Base-by-base conservation (phyloP, 1,284 basidiomycete species). In the Cutaneotrichosporon sp. region DNA sequence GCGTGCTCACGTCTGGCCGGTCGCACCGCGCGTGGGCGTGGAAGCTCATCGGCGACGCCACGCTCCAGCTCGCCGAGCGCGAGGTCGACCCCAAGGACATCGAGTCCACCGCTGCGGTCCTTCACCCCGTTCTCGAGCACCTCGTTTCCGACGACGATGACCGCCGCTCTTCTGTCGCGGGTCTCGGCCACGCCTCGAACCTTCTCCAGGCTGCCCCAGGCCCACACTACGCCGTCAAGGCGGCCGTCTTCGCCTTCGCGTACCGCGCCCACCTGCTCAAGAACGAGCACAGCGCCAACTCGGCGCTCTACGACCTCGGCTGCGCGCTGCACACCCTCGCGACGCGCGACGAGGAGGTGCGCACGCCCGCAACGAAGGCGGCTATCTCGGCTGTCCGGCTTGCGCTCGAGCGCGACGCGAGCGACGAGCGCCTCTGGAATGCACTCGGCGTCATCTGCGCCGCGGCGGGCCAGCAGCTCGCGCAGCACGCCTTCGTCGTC, bases 401-500 rank as follows among this genome's bases (percentile, higher is more conserved):
- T 62, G 92, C 94, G 0, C 78, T 99, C 13, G 86, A 87, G 43
- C 82, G 87, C 57, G 88, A 92, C 67, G 86, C 92, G 4, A 82
- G 83, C 22, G 91, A 91, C 69, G 85, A 89, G 58, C 72, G 80
- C 2, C 90, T 90, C 69, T 99, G 97, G 97, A 85, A 87, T 67
- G 79, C 79, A 5, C 64, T 80, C 22, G 79, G 74, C 42, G 76
- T 78, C 1, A 70, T 80, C 10, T 71, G 72, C 31, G 66, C 65
- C 1, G 59, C 65, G 3, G 76, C 67, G 4, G 77, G 79, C 9
- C 59, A 67, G 5, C 72, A 78, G 56, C 67, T 79, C 8, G 88
- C 92, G 6, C 97, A 99, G 76, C 95, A 99, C 80, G 89, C 92
- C 9, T 97, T 92, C 69, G 88, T 98, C 72, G 89, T 87, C 56